A percentile compares a stretch with the other conserved stretches of the same genome.
Conservation (phyloP, 495 filamentous ascomycete genomes). For the Penicillium soppii region DNA sequence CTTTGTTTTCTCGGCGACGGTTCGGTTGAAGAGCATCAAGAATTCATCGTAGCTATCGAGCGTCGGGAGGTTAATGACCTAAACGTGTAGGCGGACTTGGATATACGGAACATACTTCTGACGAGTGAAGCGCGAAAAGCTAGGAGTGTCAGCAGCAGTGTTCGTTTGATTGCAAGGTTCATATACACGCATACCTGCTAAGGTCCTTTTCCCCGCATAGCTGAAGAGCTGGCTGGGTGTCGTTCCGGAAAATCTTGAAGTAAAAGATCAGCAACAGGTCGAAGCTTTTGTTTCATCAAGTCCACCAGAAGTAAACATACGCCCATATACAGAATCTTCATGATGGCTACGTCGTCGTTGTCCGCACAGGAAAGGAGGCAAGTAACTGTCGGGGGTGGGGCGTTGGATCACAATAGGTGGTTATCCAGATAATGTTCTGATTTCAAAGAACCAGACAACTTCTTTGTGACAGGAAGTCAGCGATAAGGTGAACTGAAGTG, state of each 20-base stretch:
- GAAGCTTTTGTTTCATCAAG: slow-evolving; percentile 4
- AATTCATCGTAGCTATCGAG: slow-evolving; percentile 51
- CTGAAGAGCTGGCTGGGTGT: slow-evolving; percentile 74
- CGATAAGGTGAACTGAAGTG: neutral
- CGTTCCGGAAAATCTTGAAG: slow-evolving; percentile 75
- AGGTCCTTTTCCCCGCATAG: slow-evolving; percentile 80
- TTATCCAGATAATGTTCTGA: neutral
- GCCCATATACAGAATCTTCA: slow-evolving; percentile 95
- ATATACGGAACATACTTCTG: slow-evolving; percentile 47
- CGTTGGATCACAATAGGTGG: neutral
- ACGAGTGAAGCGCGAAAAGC: slow-evolving; percentile 79
- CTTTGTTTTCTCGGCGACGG: slow-evolving; percentile 74
- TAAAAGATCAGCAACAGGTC: neutral
- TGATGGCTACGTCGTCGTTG: slow-evolving; percentile 45
- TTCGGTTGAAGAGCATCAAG: slow-evolving; percentile 55
- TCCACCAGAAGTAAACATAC: slow-evolving; percentile 49
- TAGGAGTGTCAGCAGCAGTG: slow-evolving; percentile 10
- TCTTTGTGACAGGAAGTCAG: neutral
- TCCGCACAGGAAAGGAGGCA: slow-evolving; percentile 8
- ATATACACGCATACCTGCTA: slow-evolving; percentile 37
- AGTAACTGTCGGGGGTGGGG: slow-evolving; percentile 2
- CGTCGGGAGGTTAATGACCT: slow-evolving; percentile 2
- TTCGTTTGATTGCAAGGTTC: neutral
- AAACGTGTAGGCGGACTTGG: neutral
- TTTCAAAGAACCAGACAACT: neutral